phyloP scores from a whole-genome alignment of 306 rosid species.

The Biancaea sappan region DNA sequence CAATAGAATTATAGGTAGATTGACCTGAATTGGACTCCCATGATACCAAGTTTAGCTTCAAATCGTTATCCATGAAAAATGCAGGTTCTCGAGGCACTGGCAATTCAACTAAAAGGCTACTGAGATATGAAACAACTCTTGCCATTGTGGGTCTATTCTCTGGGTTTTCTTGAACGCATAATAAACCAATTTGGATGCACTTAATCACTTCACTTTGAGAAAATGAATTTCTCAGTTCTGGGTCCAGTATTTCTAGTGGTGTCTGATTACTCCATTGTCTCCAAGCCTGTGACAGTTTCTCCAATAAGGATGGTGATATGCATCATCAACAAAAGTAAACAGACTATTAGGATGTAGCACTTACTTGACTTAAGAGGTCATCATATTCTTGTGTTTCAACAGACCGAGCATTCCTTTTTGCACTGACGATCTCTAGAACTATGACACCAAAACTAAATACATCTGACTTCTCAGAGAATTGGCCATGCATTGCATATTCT shows the following conservation, averaged over 20 bases:
- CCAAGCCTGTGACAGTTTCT: conserved; percentile 48
- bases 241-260: conserved; percentile 39
- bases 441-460: conserved; percentile 46
- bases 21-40: conserved; percentile 26
- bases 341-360: background rate
- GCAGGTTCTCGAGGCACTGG: conserved; percentile 32
- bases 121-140: conserved; percentile 36
- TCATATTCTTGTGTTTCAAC: conserved; percentile 5
- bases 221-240: conserved; percentile 27
- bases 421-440: conserved; percentile 42
- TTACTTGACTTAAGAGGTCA: conserved; percentile 43
- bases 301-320: background rate
- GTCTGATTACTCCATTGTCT: conserved; percentile 44
- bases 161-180: conserved; percentile 50
- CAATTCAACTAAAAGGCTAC: conserved; percentile 21
- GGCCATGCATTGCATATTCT: conserved; percentile 44
- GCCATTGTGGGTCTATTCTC: conserved; percentile 40
- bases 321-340: conserved; percentile 4
- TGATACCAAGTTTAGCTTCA: conserved; percentile 10
- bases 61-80: background rate
- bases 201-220: conserved; percentile 32
- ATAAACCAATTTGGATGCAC: conserved; percentile 39
- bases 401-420: conserved; percentile 33
- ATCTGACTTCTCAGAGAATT: conserved; percentile 39
- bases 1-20: background rate